phyloP scores from a whole-genome alignment of 192 early-diverging fungal species.

The Podila verticillata region DNA sequence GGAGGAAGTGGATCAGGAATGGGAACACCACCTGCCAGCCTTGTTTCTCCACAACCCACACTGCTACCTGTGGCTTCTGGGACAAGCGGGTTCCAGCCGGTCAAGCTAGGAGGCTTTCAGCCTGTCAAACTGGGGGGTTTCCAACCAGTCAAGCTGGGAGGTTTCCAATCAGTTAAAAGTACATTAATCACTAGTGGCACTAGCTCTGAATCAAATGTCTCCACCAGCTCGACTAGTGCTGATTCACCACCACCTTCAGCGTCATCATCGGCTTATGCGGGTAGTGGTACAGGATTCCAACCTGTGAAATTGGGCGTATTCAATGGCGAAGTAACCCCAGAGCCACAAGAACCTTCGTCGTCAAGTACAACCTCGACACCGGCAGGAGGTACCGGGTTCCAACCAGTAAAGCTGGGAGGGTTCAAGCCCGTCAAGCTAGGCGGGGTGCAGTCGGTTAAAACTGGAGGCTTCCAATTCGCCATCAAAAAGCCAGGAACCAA shows the following conservation, averaged over 20 bases:
- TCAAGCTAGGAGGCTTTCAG: conserved; percentile 18
- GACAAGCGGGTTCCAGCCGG: conserved; percentile 9
- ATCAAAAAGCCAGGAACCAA: conserved; percentile 39
- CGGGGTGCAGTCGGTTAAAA: conserved; percentile 40
- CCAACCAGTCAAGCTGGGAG: conserved; percentile 10
- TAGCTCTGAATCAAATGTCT: too few relatives aligned
- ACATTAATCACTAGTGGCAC: not conserved
- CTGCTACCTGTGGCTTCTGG: not conserved
- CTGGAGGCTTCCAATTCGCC: conserved; percentile 27
- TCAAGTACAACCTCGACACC: not conserved
- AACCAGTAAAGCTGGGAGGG: conserved; percentile 31
- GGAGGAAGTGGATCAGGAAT: conserved; percentile 4
- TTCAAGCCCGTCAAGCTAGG: conserved; percentile 51
- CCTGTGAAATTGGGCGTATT: conserved; percentile 25
- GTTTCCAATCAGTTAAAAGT: conserved; percentile 3
- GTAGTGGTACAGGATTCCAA: conserved; percentile 10
- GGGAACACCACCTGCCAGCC: not conserved
- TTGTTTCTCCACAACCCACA: too few relatives aligned
- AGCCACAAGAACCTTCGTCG: not conserved
- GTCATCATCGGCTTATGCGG: too few relatives aligned
- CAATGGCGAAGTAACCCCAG: not conserved
- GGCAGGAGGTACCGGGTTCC: conserved; percentile 21
- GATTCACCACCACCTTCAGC: too few relatives aligned
- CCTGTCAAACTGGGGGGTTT: conserved; percentile 22
- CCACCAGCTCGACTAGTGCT: too few relatives aligned